These are phyloP conservation scores for Apiospora sp. DNA, from an alignment of 2,329 filamentous ascomycete genomes.

Conservation along the genomic window DNA sequence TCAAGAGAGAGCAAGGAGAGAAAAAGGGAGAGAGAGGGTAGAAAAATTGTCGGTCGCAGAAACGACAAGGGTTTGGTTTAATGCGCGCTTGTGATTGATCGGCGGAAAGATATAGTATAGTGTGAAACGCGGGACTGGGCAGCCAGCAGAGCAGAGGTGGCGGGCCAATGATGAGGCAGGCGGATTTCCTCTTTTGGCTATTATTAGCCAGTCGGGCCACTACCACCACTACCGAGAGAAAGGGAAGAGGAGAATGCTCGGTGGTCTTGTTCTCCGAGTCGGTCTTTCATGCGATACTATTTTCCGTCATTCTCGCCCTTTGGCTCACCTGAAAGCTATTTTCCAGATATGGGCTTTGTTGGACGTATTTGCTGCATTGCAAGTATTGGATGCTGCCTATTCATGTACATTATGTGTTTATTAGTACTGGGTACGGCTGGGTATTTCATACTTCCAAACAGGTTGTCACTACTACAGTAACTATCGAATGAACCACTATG, in stretches of 20 bases:
- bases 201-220: not conserved
- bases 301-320: no score
- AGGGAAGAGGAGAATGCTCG: not conserved
- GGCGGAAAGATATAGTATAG: not conserved
- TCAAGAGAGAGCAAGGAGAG: not conserved
- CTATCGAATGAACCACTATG: no score
- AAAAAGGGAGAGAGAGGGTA: not conserved
- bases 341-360: no score
- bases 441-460: no score
- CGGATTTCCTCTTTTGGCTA: not conserved
- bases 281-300: no score
- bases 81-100: conserved; percentile 20
- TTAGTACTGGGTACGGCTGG: no score
- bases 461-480: no score
- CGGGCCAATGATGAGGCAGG: not conserved
- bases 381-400: no score
- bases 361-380: no score
- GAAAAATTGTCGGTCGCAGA: not conserved
- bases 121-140: not conserved
- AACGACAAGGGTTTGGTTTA: not conserved
- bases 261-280: not conserved
- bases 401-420: no score
- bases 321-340: no score
- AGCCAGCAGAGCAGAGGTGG: not conserved
- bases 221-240: not conserved